Percentiles rank a stretch among this genome's conserved stretches.
These are phyloP conservation scores for Cystobasidium pallidum DNA, from an alignment of 1,284 basidiomycete genomes.

Conservation along the genomic window DNA sequence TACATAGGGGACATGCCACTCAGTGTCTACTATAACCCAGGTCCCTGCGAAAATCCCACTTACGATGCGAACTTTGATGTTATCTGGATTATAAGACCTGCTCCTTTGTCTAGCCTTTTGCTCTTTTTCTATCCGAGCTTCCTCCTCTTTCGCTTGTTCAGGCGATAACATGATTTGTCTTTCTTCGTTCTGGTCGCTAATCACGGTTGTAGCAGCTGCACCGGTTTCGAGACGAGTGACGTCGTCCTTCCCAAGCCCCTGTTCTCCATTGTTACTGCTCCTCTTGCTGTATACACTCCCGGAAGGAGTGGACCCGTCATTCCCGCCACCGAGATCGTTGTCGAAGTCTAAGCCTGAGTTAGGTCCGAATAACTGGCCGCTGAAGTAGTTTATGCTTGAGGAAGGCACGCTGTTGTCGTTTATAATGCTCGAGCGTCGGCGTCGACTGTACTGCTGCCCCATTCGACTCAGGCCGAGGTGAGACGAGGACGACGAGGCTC, in stretches of 20 bases:
- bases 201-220: not conserved
- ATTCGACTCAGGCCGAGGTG: not conserved
- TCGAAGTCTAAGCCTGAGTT: constrained; percentile 13
- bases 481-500: not conserved
- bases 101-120: constrained; percentile 11
- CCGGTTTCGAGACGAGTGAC: not conserved
- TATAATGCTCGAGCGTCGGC: not conserved
- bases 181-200: not conserved
- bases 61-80: constrained; percentile 29
- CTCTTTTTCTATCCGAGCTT: constrained; percentile 29
- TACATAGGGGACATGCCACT: too few species aligned
- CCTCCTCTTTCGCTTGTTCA: constrained; percentile 21
- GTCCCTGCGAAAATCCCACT: constrained; percentile 4
- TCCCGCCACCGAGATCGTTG: not conserved
- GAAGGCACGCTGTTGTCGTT: constrained; percentile 8
- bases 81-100: constrained; percentile 36
- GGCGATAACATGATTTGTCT: constrained; percentile 24
- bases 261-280: not conserved
- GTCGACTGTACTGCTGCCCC: not conserved
- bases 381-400: constrained; percentile 22
- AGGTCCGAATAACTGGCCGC: not conserved
- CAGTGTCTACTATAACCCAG: too few species aligned
- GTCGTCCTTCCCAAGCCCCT: not conserved
- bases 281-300: constrained; percentile 5
- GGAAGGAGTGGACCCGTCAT: not conserved